Conservation (phyloP, 257 asterid genomes). For the Forsythia suspensa region DNA sequence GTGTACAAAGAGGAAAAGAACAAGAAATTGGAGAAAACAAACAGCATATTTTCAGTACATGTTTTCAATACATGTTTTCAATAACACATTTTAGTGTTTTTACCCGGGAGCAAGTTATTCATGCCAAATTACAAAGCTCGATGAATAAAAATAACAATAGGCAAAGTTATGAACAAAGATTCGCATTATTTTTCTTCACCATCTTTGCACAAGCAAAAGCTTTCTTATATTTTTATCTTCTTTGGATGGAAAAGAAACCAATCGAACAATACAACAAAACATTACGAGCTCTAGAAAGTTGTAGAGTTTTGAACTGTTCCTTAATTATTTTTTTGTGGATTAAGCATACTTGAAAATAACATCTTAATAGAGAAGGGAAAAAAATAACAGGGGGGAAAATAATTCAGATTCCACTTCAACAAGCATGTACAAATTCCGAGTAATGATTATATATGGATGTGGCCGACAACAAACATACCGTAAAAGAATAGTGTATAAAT, state of each 20-base stretch:
- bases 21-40: neutral
- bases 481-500: neutral
- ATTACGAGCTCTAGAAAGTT: neutral
- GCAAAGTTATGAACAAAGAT: neutral
- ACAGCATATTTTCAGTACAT: neutral
- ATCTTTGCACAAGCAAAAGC: neutral
- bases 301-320: neutral
- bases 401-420: neutral
- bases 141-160: neutral
- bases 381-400: neutral
- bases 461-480: neutral
- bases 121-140: neutral
- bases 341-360: neutral
- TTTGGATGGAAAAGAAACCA: neutral
- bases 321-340: neutral
- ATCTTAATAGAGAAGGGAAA: too few species aligned
- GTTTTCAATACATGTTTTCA: too few species aligned
- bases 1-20: neutral
- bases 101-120: neutral
- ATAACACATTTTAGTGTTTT: too few species aligned
- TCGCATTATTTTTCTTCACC: neutral
- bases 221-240: neutral
- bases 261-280: too few species aligned
- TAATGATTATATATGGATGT: too few species aligned
- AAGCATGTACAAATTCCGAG: neutral